These are phyloP conservation scores for Talinum fruticosum DNA, from an alignment of 148 eudicot species.

Conservation along the genomic window DNA sequence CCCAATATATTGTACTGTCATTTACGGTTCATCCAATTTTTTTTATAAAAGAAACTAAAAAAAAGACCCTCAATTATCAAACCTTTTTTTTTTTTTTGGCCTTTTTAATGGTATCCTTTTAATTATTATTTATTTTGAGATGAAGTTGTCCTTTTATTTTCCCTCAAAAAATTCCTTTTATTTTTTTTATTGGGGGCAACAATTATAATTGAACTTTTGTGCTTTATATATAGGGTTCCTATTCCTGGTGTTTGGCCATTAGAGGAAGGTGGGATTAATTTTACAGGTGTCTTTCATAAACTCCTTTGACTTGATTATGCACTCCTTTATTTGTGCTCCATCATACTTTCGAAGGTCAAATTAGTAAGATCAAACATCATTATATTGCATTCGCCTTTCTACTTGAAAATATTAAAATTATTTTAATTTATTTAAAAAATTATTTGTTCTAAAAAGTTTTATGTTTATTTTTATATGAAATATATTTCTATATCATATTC, in stretches of 20 bases:
- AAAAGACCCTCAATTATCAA: neutral
- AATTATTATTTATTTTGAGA: no score
- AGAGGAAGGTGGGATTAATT: constrained; percentile 14
- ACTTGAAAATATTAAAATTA: no score
- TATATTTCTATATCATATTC: no score
- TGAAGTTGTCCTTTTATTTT: no score
- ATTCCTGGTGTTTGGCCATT: constrained; percentile 27
- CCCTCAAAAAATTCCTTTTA: neutral
- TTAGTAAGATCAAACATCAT: neutral
- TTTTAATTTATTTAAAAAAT: no score
- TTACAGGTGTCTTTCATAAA: constrained; percentile 21
- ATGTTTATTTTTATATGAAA: no score
- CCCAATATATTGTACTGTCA: no score
- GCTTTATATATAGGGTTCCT: neutral
- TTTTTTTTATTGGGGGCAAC: neutral
- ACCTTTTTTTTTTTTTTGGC: no score
- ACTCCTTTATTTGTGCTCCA: neutral
- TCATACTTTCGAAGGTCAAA: constrained; percentile 9
- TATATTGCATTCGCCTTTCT: neutral
- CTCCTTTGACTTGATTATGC: neutral
- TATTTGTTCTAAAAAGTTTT: no score
- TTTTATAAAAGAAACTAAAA: no score
- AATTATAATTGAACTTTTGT: constrained; percentile 19
- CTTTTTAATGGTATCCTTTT: no score
- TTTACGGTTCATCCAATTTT: no score